phyloP scores from a whole-genome alignment of 768 basidiomycete species.

The Ephemerocybe angulata region DNA sequence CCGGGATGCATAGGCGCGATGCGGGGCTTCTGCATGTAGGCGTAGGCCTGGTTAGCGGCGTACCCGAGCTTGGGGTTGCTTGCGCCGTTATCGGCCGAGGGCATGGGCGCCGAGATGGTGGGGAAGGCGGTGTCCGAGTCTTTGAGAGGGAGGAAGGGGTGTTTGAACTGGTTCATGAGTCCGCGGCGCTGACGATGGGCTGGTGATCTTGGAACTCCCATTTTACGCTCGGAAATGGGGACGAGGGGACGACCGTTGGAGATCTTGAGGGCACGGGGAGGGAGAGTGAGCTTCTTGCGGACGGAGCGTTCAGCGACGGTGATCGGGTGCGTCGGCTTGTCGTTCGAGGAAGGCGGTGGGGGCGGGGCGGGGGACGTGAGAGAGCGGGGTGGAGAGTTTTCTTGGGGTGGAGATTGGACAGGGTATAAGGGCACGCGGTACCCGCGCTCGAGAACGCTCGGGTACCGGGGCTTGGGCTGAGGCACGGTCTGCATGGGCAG shows the following conservation, averaged over 20 bases:
- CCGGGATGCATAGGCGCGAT: conserved; percentile 13
- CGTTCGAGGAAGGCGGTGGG: not conserved
- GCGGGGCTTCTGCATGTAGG: conserved; percentile 12
- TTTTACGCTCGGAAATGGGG: conserved; percentile 20
- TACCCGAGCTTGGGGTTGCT: conserved; percentile 19
- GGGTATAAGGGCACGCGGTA: conserved; percentile 23
- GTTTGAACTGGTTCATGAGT: conserved; percentile 21
- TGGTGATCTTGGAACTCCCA: conserved; percentile 30
- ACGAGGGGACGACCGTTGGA: conserved; percentile 22
- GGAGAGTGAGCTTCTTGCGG: conserved; percentile 13
- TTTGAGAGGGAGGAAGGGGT: conserved; percentile 38
- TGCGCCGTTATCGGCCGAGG: conserved; percentile 11
- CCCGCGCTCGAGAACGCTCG: conserved; percentile 34
- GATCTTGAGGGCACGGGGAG: conserved; percentile 24
- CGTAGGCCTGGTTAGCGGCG: conserved; percentile 8
- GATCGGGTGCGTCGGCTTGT: conserved; percentile 5
- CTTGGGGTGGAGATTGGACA: conserved; percentile 15
- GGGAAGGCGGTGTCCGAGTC: conserved; percentile 22
- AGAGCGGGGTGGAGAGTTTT: conserved; percentile 13
- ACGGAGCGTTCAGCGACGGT: conserved; percentile 1
- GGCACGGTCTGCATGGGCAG: conserved; percentile 27
- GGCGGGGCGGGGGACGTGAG: conserved; percentile 3
- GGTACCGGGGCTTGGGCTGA: conserved; percentile 30
- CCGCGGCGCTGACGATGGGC: conserved; percentile 23
- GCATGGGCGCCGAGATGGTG: conserved; percentile 18